Conservation (phyloP, 345 rosid species). For the Populus nigra region DNA sequence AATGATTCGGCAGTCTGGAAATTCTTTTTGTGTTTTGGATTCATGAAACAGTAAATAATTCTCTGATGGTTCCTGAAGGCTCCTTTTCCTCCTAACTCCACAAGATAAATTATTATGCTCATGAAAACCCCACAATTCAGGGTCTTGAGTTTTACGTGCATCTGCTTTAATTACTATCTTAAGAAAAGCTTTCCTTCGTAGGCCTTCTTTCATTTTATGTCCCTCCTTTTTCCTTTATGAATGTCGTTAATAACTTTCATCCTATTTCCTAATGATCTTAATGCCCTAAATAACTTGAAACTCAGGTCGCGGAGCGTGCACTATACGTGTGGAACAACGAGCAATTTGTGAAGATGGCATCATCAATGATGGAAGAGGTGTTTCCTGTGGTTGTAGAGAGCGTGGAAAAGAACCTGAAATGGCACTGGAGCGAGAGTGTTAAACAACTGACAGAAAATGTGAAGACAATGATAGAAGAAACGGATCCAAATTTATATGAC, state of each 20-base stretch:
- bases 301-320: constrained; percentile 63
- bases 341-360: constrained; percentile 58
- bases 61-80: neutral
- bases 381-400: constrained; percentile 54
- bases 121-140: neutral
- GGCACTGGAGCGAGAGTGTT: constrained; percentile 65
- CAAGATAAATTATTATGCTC: neutral
- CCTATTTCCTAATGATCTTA: neutral
- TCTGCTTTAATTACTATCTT: neutral
- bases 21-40: neutral
- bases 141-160: neutral
- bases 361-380: constrained; percentile 47
- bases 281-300: neutral
- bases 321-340: constrained; percentile 62
- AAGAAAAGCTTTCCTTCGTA: neutral
- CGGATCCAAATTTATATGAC: constrained; percentile 42
- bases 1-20: neutral
- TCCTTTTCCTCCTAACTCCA: neutral
- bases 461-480: constrained; percentile 50
- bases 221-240: neutral
- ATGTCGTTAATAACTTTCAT: neutral
- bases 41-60: neutral
- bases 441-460: constrained; percentile 55
- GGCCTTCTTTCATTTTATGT: neutral
- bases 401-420: constrained; percentile 54